phyloP scores from a whole-genome alignment of 2,329 filamentous ascomycete genomes.

The Epichloe scottii region DNA sequence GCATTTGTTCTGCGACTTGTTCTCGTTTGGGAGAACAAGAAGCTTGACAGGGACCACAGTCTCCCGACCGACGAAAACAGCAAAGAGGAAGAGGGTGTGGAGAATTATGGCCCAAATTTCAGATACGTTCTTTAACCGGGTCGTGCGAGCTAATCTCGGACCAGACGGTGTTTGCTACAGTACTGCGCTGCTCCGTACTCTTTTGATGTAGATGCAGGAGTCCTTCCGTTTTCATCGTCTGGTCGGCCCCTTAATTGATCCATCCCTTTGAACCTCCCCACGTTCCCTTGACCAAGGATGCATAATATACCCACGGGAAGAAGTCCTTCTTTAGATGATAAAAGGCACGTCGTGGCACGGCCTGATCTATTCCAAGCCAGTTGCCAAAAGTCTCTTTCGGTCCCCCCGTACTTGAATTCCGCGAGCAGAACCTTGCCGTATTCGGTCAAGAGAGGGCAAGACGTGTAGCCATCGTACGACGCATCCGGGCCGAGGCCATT shows the following conservation, averaged over 20 bases:
- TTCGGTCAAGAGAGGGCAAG: conserved; percentile 40
- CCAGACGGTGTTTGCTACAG: background rate
- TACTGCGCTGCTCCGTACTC: too few relatives aligned
- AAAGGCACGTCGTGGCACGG: conserved; percentile 40
- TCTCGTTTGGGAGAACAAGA: conserved; percentile 7
- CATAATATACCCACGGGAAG: conserved; percentile 53
- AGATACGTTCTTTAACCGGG: conserved; percentile 3
- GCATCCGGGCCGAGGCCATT: conserved; percentile 32
- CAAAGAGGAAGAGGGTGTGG: background rate
- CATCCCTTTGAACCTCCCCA: conserved; percentile 50
- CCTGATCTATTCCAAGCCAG: conserved; percentile 44
- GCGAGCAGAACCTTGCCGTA: conserved; percentile 52
- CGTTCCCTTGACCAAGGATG: conserved; percentile 46
- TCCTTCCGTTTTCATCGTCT: background rate
- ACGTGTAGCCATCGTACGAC: conserved; percentile 42
- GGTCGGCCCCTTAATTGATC: conserved; percentile 8
- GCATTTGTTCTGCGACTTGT: conserved; percentile 3
- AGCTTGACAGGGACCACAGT: conserved; percentile 1
- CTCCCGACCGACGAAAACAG: background rate
- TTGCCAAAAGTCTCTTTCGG: conserved; percentile 50
- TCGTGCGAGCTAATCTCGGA: background rate
- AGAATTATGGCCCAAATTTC: conserved; percentile 7
- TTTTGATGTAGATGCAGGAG: background rate
- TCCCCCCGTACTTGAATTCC: conserved; percentile 52
- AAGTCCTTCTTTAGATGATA: conserved; percentile 55